A percentile compares a stretch with the other conserved stretches of the same genome.
phyloP scores from a whole-genome alignment of 345 rosid genomes.

The Luvunga scandens region DNA sequence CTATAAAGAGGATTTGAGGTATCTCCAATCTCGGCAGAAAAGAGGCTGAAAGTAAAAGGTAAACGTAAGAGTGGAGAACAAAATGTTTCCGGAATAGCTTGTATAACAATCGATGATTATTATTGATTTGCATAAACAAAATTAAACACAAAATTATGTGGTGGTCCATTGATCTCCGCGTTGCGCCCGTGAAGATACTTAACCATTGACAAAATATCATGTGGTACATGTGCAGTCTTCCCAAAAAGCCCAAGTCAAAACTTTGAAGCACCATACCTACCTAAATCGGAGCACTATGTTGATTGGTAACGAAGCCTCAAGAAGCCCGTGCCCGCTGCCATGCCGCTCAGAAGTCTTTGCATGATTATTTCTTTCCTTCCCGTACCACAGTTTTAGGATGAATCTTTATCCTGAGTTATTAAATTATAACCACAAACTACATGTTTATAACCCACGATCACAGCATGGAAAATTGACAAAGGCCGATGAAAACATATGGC shows the following conservation, averaged over 20 bases:
- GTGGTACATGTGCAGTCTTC: conserved; percentile 23
- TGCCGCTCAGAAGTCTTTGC: background rate
- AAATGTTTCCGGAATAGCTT: background rate
- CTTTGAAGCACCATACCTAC: background rate
- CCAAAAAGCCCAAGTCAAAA: background rate
- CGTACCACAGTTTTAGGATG: background rate
- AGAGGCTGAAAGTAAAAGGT: background rate
- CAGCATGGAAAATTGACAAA: background rate
- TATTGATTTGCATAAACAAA: background rate
- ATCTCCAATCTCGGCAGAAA: conserved; percentile 15
- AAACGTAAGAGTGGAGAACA: background rate
- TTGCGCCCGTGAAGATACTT: conserved; percentile 2
- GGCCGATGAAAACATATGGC: conserved; percentile 7
- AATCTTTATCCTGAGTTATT: too few species aligned
- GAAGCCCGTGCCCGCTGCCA: background rate
- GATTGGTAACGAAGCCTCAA: background rate
- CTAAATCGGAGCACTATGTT: background rate
- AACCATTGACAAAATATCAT: conserved; percentile 19
- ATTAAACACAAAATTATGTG: background rate
- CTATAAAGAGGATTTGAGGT: conserved; percentile 13
- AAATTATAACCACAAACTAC: too few species aligned
- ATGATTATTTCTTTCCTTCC: background rate
- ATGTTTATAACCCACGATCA: background rate
- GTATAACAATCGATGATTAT: background rate
- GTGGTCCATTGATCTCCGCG: conserved; percentile 14